Conservation (phyloP, 2,329 filamentous ascomycete genomes). For the Catunica adiposa region DNA sequence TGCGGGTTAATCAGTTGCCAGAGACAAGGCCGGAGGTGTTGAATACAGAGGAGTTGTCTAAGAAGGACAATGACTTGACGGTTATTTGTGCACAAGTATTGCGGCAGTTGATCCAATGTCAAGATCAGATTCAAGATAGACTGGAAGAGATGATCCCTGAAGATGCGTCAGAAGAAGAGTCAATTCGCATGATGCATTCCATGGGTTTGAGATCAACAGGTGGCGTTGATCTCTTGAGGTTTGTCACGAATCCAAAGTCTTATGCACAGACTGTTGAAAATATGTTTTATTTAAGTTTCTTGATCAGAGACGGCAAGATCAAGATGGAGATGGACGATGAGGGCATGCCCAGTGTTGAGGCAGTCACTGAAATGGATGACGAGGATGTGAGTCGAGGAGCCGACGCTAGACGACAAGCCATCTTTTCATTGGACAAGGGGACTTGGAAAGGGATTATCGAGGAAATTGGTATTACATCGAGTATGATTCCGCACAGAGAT, state of each 20-base stretch:
- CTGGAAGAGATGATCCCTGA: conserved; percentile 26
- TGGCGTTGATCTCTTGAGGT: conserved; percentile 66
- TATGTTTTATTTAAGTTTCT: conserved; percentile 87
- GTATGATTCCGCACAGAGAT: conserved; percentile 70
- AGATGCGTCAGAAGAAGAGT: conserved; percentile 30
- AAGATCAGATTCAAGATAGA: conserved; percentile 30
- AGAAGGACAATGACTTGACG: conserved; percentile 65
- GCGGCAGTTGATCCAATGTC: conserved; percentile 36
- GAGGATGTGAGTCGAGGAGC: conserved; percentile 25
- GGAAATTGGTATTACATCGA: conserved; percentile 56
- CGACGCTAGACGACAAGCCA: conserved; percentile 61
- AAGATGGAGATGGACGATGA: conserved; percentile 57
- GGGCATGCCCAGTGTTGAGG: conserved; percentile 40
- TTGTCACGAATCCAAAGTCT: conserved; percentile 74
- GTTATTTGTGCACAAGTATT: conserved; percentile 62
- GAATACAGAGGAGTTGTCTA: conserved; percentile 53
- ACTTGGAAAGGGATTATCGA: conserved; percentile 67
- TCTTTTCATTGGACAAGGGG: conserved; percentile 73
- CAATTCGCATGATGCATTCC: conserved; percentile 40
- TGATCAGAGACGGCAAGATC: conserved; percentile 72
- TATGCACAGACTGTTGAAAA: conserved; percentile 96
- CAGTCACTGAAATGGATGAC: conserved; percentile 23
- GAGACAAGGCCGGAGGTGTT: conserved; percentile 69
- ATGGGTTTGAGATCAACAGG: conserved; percentile 50
- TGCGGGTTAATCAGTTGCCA: conserved; percentile 49